Base-by-base conservation (phyloP, 2,329 filamentous ascomycete genomes). In the Aspergillus sp. region DNA sequence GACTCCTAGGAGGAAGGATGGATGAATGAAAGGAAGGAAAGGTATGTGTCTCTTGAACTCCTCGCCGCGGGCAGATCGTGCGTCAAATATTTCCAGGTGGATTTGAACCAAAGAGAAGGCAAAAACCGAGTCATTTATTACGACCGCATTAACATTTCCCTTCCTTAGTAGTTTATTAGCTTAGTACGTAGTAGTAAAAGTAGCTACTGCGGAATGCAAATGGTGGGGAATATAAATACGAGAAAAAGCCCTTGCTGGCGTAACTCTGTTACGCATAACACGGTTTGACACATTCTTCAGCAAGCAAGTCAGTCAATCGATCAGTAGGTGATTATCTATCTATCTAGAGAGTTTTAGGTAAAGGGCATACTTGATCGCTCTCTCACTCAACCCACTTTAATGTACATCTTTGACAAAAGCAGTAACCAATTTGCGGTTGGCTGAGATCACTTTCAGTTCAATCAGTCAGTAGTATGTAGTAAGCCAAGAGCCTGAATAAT, bases 261-360 rank as follows among this genome's bases (percentile, higher is more conserved):
- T 36, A 55, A 55, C 32, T 15, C 5, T 36, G 32, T 44, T 21
- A 55, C 25, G 25, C 27, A 27, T 55, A 55, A 36, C 53, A 39
- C 27, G 53, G 25, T 44, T 36, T 55, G 53, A 55, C 53, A 55
- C 53, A 47, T 55, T 55, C 53, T 55, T 38, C 41, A 55, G 13
- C 39, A 25, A 17, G 30, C 23, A 41, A 41, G 44, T 36, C 32
- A 36, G 32, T 30, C 27, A 30, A 30, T 30, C 27, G 27, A 30
- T 30, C 27, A 30, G 10, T 30, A 47, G 17, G 39, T 19, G 15
- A 17, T 42, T 19, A 17, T 42, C n/a, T 36, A 32, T 32, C 30
- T 32, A 15, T 13, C 11, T 36, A 13, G 32, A 13, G 32, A 36
- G 32, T 36, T 13, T 6, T 36, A 2, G 27, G 27, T 30, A 30